phyloP scores from a whole-genome alignment of 2,329 filamentous ascomycete species.

The Canariomyces notabilis region DNA sequence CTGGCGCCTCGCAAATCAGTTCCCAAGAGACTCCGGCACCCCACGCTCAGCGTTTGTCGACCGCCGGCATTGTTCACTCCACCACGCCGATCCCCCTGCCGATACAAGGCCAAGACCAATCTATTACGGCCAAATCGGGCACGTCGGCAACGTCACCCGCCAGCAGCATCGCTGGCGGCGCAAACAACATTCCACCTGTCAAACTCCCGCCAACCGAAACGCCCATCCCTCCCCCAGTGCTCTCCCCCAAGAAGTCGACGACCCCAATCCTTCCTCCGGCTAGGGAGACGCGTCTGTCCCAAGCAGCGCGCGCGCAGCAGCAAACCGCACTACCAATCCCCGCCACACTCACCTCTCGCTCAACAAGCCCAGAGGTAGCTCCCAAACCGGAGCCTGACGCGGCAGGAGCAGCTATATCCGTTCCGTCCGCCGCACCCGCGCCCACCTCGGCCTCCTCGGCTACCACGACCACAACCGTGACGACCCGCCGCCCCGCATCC shows the following conservation, averaged over 20 bases:
- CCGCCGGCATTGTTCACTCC: slow-evolving; percentile 23
- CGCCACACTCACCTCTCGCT: slow-evolving; percentile 19
- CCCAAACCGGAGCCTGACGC: slow-evolving; percentile 32
- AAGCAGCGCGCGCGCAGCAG: slow-evolving; percentile 25
- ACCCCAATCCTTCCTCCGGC: slow-evolving; percentile 33
- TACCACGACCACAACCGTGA: slow-evolving; percentile 23
- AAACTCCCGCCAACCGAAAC: slow-evolving; percentile 30
- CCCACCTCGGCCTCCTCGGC: slow-evolving; percentile 3
- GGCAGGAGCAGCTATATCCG: not conserved
- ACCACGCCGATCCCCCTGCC: slow-evolving; percentile 34
- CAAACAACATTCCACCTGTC: slow-evolving; percentile 21
- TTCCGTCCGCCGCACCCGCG: not conserved
- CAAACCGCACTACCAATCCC: slow-evolving; percentile 14
- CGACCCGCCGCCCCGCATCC: slow-evolving; percentile 44
- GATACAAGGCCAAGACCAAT: slow-evolving; percentile 27
- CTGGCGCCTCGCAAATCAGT: slow-evolving; percentile 18
- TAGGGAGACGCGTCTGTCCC: slow-evolving; percentile 31
- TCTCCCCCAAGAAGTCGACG: slow-evolving; percentile 30
- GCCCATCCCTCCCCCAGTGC: slow-evolving; percentile 27
- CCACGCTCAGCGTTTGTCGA: slow-evolving; percentile 11
- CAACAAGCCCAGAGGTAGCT: slow-evolving; percentile 25
- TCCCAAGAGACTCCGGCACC: slow-evolving; percentile 24
- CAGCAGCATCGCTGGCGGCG: slow-evolving; percentile 20
- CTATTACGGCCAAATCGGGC: slow-evolving; percentile 25
- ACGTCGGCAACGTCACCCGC: slow-evolving; percentile 21